Evolutionary conservation across 768 basidiomycete genomes (phyloP), one percentile per base, ranked within the genome.

Genomic region (Clathrus columnatus): DNA sequence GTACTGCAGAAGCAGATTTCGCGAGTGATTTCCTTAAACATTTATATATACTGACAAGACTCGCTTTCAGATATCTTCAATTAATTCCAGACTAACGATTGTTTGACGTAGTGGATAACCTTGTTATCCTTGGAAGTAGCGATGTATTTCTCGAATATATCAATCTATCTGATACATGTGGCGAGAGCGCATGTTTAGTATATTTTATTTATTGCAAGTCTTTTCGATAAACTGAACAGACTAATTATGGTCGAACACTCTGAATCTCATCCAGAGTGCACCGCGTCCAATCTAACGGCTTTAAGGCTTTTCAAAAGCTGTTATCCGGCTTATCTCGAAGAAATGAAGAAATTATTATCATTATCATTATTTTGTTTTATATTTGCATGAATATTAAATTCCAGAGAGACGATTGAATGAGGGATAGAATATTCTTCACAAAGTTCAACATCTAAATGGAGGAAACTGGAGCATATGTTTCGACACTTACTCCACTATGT

Each of bases 191-290:
- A 63, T 61, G 30, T n/a, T 10, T 42, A 27, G 44, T 21, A 18
- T 30, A 24, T 32, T 46, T 36, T 44, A 28, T 36, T 61, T 58
- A 6, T 23, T 18, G n/a, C 6, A 17, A 48, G 53, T 29, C 44
- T 50, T 21, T 24, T 50, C 59, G 3, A 59, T 11, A 14, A 32
- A 14, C 36, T 21, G 29, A 42, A 16, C 59, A 91, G 91, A 89
- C n/a, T 91, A 62, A 95, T 96, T 68, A 97, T 97, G 95, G 87
- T 81, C 50, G 96, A 99, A 68, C 91, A 90, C n/a, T n/a, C n/a
- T n/a, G n/a, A n/a, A n/a, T n/a, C n/a, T 64, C 98, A 98, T 64
- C 94, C 96, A 0, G 96, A 99, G 69, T 98, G 96, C 68, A 96
- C 96, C 27, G n/a, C 96, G 0, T 96, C 94, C 0, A 91, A 87